Evolutionary conservation across 306 rosid genomes (phyloP).

Genomic region (Benincasa hispida): DNA sequence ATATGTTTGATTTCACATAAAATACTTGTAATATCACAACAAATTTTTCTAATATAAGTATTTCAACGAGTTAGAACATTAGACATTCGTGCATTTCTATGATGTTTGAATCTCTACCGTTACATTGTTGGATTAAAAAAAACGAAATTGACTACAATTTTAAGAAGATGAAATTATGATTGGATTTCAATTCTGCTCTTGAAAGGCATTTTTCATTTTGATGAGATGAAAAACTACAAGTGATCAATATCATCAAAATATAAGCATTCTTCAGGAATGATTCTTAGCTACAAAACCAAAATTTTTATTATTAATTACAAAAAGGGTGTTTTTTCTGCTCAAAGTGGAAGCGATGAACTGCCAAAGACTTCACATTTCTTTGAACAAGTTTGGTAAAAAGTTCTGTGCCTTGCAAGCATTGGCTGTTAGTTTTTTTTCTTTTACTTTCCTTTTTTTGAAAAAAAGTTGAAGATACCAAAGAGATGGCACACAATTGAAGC

Average conservation of each 20-base stretch:
- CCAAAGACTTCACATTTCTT: constrained; percentile 9
- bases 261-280: background rate
- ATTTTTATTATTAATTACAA: background rate
- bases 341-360: constrained; percentile 5
- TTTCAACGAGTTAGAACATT: background rate
- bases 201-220: background rate
- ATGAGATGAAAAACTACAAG: background rate
- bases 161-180: background rate
- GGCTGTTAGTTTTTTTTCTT: background rate
- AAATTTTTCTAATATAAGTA: background rate
- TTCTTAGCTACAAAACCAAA: background rate
- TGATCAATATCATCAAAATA: no score
- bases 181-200: background rate
- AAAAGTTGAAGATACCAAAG: background rate
- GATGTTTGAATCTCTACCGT: background rate
- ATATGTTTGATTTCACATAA: no score
- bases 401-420: background rate
- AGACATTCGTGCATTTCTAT: background rate
- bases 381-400: background rate
- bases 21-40: background rate
- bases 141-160: background rate
- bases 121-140: background rate
- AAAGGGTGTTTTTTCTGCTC: background rate
- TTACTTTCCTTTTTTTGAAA: no score
- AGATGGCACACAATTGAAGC: background rate